Percentiles rank a stretch among this genome's conserved stretches.
Evolutionary conservation across 371 early-diverging fungal species (phyloP).

Genomic region (Lichtheimia corymbifera): DNA sequence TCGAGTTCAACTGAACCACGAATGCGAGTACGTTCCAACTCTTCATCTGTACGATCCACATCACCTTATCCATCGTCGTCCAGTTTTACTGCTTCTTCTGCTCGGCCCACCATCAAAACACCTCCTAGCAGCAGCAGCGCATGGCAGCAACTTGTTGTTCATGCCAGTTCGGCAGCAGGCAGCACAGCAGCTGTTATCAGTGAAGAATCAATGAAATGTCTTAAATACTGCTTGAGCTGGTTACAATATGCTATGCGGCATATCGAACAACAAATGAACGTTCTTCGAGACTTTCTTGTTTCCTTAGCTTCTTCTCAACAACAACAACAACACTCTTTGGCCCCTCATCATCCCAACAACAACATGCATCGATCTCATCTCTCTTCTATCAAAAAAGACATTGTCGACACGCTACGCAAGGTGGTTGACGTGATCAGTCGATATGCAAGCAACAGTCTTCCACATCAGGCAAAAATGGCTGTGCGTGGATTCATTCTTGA

Average conservation of each 20-base stretch:
- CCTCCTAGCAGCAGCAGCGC: conserved; percentile 30
- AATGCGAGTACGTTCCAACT: conserved; percentile 1
- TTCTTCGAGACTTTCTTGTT: conserved; percentile 66
- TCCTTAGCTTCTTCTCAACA: conserved; percentile 44
- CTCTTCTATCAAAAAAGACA: conserved; percentile 73
- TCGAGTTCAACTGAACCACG: background rate
- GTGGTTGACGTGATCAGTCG: conserved; percentile 87
- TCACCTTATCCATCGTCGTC: conserved; percentile 24
- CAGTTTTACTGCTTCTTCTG: background rate
- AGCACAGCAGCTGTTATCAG: conserved; percentile 74
- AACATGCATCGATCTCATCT: conserved; percentile 25
- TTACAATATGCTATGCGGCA: conserved; percentile 80
- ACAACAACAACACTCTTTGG: background rate
- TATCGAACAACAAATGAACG: conserved; percentile 76
- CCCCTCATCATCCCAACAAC: background rate
- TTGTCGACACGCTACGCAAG: conserved; percentile 81
- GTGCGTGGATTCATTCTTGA: conserved; percentile 87
- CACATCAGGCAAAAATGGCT: conserved; percentile 78
- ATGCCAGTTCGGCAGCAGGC: conserved; percentile 66
- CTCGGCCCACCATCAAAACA: conserved; percentile 4
- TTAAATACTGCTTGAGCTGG: conserved; percentile 84
- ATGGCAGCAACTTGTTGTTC: conserved; percentile 74
- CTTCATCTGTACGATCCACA: conserved; percentile 20
- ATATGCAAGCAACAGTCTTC: conserved; percentile 85
- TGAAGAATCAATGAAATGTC: conserved; percentile 76